Conservation (phyloP, 2,329 filamentous ascomycete species). For the Cladosporium sp. region DNA sequence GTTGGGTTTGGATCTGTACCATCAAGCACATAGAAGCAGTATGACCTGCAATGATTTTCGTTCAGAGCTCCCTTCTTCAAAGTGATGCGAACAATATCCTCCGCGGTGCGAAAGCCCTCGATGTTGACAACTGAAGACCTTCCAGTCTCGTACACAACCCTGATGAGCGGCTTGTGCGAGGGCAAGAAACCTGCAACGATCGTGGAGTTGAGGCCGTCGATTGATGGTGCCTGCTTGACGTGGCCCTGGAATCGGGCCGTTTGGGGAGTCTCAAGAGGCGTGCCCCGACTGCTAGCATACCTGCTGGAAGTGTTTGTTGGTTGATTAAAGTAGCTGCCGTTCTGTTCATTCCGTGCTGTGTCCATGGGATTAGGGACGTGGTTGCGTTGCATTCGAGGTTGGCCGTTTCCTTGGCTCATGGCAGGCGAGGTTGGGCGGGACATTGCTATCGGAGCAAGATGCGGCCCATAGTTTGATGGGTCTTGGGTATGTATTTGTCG, state of each 20-base stretch:
- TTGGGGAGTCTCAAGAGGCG: slow-evolving; percentile 64
- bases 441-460: slow-evolving; percentile 51
- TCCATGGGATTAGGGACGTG: slow-evolving; percentile 56
- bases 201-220: slow-evolving; percentile 71
- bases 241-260: slow-evolving; percentile 66
- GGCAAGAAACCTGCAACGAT: slow-evolving; percentile 73
- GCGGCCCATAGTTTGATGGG: slow-evolving; percentile 41
- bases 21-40: slow-evolving; percentile 92
- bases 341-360: slow-evolving; percentile 51
- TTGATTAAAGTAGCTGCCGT: slow-evolving; percentile 53
- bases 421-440: slow-evolving; percentile 73
- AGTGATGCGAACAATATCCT: slow-evolving; percentile 89
- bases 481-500: slow-evolving; percentile 42
- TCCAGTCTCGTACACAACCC: slow-evolving; percentile 88
- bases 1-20: slow-evolving; percentile 80
- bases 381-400: slow-evolving; percentile 53
- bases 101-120: slow-evolving; percentile 83
- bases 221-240: slow-evolving; percentile 76
- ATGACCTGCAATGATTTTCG: slow-evolving; percentile 89
- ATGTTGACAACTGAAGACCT: slow-evolving; percentile 94
- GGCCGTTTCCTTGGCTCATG: slow-evolving; percentile 58
- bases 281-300: slow-evolving; percentile 42
- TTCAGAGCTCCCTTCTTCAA: slow-evolving; percentile 84
- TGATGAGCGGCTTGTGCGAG: slow-evolving; percentile 82
- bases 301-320: slow-evolving; percentile 49